These are phyloP conservation scores for Cladosporium sp. DNA, from an alignment of 2,329 filamentous ascomycete genomes.

Conservation along the genomic window DNA sequence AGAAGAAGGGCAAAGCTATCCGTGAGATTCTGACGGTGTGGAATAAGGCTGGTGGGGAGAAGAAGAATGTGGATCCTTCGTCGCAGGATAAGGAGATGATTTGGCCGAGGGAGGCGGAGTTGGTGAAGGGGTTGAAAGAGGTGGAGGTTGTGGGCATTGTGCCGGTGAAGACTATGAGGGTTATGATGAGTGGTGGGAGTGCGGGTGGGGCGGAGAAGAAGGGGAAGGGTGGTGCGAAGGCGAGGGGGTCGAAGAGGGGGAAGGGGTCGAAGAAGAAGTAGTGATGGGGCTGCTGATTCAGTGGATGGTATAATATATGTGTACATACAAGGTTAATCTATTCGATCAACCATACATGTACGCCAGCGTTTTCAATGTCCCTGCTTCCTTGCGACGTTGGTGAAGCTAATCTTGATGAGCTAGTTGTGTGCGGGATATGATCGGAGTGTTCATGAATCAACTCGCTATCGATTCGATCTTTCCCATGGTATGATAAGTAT, in stretches of 20 bases:
- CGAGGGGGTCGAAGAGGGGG: constrained; percentile 32
- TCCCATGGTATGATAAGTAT: too few species aligned
- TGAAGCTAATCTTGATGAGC: not conserved
- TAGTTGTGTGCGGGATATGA: too few species aligned
- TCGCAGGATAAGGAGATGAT: constrained; percentile 67
- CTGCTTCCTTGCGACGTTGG: not conserved
- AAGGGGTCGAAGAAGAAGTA: constrained; percentile 30
- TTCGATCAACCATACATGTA: too few species aligned
- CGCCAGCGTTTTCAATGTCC: too few species aligned
- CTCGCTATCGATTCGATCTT: not conserved
- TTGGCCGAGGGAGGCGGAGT: constrained; percentile 82
- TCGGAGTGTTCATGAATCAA: too few species aligned
- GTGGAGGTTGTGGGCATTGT: constrained; percentile 79
- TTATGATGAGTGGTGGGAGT: constrained; percentile 69
- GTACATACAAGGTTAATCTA: not conserved
- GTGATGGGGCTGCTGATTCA: not conserved
- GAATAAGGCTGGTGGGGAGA: constrained; percentile 63
- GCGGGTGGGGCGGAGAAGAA: constrained; percentile 40
- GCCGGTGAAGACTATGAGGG: constrained; percentile 75
- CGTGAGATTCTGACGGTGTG: constrained; percentile 85
- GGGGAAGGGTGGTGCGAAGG: constrained; percentile 42
- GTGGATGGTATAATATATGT: too few species aligned
- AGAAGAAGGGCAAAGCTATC: constrained; percentile 93
- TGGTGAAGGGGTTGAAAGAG: constrained; percentile 77
- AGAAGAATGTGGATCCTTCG: constrained; percentile 45